Conservation (phyloP, 192 early-diverging fungal genomes). For the Rhizophagus sp. region DNA sequence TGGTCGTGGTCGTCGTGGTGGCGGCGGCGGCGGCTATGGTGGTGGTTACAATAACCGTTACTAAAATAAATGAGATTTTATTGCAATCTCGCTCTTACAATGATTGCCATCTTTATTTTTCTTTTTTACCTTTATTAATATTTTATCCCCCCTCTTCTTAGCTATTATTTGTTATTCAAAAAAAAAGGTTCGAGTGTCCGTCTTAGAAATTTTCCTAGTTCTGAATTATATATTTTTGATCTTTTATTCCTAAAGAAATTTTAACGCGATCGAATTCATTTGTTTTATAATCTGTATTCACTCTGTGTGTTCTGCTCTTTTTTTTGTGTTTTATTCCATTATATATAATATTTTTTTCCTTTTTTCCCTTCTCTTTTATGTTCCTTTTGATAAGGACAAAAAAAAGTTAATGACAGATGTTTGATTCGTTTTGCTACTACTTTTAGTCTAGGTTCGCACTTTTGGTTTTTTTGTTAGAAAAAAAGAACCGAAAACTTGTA, state of each 20-base stretch:
- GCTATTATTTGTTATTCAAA: constrained; percentile 21
- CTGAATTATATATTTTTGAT: neutral
- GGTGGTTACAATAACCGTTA: constrained; percentile 37
- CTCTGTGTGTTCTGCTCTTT: neutral
- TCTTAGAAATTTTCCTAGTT: constrained; percentile 16
- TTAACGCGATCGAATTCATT: constrained; percentile 15
- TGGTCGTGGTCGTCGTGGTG: constrained; percentile 32
- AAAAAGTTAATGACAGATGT: constrained; percentile 3
- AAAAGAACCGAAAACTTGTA: constrained; percentile 12
- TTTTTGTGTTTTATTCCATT: neutral
- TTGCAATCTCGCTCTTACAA: neutral
- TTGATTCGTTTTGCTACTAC: constrained; percentile 19
- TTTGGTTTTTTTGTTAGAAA: constrained; percentile 1
- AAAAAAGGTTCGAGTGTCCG: constrained; percentile 18
- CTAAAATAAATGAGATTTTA: constrained; percentile 10
- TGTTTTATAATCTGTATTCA: neutral
- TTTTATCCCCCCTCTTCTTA: constrained; percentile 22
- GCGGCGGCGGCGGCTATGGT: constrained; percentile 26
- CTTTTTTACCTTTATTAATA: neutral
- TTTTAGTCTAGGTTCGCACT: constrained; percentile 8
- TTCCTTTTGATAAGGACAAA: constrained; percentile 20
- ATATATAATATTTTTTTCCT: neutral
- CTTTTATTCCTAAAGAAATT: neutral
- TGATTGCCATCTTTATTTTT: neutral
- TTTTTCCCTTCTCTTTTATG: neutral